phyloP scores from a whole-genome alignment of 2,329 filamentous ascomycete genomes.

The Colletotrichum truncatum region DNA sequence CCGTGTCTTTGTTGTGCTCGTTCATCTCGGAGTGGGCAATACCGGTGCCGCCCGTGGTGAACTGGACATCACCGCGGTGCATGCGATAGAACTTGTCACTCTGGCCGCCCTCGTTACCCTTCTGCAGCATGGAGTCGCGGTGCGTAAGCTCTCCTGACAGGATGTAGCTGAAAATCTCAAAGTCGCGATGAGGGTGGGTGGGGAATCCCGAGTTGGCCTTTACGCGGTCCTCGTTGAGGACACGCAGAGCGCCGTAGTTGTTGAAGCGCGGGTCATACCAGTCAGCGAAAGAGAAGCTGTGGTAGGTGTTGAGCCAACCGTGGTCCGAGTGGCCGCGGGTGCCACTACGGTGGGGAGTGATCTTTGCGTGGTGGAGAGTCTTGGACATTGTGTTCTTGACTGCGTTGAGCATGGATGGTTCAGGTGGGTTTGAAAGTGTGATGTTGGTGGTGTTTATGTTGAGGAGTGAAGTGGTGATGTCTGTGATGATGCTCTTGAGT shows the following conservation, averaged over 20 bases:
- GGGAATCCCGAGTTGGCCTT: conserved; percentile 80
- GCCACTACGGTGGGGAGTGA: conserved; percentile 77
- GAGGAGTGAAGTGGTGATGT: conserved; percentile 34
- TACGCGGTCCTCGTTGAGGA: conserved; percentile 91
- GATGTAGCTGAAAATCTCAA: conserved; percentile 91
- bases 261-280: conserved; percentile 74
- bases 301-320: conserved; percentile 88
- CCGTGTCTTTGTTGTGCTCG: conserved; percentile 74
- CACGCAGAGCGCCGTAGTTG: conserved; percentile 79
- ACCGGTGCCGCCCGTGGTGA: conserved; percentile 85
- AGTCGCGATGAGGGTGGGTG: conserved; percentile 85
- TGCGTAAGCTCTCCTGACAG: conserved; percentile 88
- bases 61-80: conserved; percentile 85
- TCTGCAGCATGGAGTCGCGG: conserved; percentile 84
- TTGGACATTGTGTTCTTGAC: conserved; percentile 67
- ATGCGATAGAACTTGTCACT: conserved; percentile 76
- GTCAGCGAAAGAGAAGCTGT: conserved; percentile 85
- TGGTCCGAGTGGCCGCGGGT: conserved; percentile 81
- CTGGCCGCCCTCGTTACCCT: conserved; percentile 66
- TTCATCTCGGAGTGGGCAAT: conserved; percentile 87
- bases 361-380: conserved; percentile 73
- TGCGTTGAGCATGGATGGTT: conserved; percentile 42
- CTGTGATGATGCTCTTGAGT: conserved; percentile 35
- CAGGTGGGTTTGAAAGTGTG: conserved; percentile 22
- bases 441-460: conserved; percentile 25